Evolutionary conservation across 1,139 yeast species (phyloP).

Genomic region (Chernovozyma aurita): DNA sequence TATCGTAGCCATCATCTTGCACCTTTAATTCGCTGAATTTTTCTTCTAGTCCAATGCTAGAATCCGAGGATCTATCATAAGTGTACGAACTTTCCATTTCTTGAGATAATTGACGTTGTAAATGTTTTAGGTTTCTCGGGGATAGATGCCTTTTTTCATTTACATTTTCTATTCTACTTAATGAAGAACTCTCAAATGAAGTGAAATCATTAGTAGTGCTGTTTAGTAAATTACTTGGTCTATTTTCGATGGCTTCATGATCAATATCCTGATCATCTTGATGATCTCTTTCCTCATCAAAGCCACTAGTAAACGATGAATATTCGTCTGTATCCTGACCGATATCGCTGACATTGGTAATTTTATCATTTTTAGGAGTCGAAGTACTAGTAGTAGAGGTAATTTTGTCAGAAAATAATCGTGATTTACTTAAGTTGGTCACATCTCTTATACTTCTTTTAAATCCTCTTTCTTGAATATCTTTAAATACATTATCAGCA

Average conservation of each 20-base stretch:
- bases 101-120: slow-evolving; percentile 8
- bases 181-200: slow-evolving; percentile 14
- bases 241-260: neutral
- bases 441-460: slow-evolving; percentile 9
- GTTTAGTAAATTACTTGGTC: neutral
- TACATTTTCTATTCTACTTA: neutral
- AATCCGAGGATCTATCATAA: slow-evolving; percentile 20
- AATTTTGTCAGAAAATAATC: slow-evolving; percentile 8
- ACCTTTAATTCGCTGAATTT: slow-evolving; percentile 3
- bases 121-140: slow-evolving; percentile 8
- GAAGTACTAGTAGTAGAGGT: slow-evolving; percentile 30
- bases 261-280: slow-evolving; percentile 3
- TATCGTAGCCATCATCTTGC: neutral
- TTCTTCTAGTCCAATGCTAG: slow-evolving; percentile 6
- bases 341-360: slow-evolving; percentile 13
- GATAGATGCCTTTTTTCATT: slow-evolving; percentile 5
- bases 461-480: slow-evolving; percentile 34
- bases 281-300: slow-evolving; percentile 17
- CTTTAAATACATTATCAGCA: slow-evolving; percentile 38
- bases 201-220: slow-evolving; percentile 21
- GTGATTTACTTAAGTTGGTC: slow-evolving; percentile 6
- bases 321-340: slow-evolving; percentile 20
- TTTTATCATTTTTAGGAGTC: slow-evolving; percentile 30
- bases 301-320: slow-evolving; percentile 35
- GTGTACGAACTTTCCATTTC: slow-evolving; percentile 25